phyloP scores from a whole-genome alignment of 345 rosid species.

The Syzygium aqueum region DNA sequence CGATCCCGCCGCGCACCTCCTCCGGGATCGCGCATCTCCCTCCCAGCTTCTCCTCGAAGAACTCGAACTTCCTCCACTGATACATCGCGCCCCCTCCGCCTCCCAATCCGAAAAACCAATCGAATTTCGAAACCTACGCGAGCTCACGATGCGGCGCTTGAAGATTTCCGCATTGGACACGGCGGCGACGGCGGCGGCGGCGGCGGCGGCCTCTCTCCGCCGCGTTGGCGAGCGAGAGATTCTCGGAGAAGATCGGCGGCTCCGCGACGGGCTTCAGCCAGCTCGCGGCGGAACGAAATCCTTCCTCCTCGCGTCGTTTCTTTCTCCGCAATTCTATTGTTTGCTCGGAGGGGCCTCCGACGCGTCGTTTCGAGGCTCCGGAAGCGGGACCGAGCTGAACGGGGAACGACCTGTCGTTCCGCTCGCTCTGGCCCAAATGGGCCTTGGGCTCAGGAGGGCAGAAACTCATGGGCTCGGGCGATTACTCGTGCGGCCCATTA shows the following conservation, averaged over 20 bases:
- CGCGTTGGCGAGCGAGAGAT: not conserved
- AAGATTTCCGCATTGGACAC: not conserved
- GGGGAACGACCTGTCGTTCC: not conserved
- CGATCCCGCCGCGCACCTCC: constrained; percentile 60
- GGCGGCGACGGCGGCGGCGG: not conserved
- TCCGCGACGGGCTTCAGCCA: not conserved
- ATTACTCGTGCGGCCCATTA: not conserved
- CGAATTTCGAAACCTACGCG: not conserved
- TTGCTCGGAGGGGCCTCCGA: not conserved
- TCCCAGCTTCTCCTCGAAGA: constrained; percentile 95
- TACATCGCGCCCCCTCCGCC: constrained; percentile 34
- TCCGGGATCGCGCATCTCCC: constrained; percentile 73
- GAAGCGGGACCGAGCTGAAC: not conserved
- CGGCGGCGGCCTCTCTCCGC: not conserved
- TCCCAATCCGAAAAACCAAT: not conserved
- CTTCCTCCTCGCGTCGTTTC: not conserved
- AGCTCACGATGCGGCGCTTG: not conserved
- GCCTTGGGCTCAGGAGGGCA: not conserved
- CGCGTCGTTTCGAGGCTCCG: not conserved
- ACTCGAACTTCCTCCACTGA: constrained; percentile 96
- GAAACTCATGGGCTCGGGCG: not conserved
- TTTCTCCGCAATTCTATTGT: not conserved
- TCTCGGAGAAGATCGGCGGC: not conserved
- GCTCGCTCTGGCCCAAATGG: not conserved
- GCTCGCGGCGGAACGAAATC: not conserved